Base-by-base conservation (phyloP, 2,329 filamentous ascomycete species). In the Aureobasidium melanogenum region DNA sequence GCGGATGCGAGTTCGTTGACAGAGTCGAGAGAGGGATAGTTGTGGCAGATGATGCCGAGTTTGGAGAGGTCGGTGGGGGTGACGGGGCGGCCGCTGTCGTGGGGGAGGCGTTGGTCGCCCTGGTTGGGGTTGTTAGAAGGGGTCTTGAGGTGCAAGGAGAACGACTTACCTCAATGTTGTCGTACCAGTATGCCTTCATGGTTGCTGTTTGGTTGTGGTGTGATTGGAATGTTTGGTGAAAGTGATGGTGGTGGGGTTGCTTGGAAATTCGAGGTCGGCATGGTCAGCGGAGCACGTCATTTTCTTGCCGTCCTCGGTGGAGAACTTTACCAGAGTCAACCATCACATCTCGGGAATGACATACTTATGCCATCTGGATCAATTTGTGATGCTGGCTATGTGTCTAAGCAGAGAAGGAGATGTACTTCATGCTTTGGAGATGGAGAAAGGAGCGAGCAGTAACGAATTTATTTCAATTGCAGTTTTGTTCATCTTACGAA, bases 71-170 rank as follows among this genome's bases (percentile, higher is more conserved):
- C 85, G 5, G 82, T 77, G 52, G 81, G 75, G 60, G 82, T 76
- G 62, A 97, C 84, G 41, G 79, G 71, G 66, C 84, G 85, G 69
- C 90, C 89, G 22, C 91, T 95, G 78, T 97, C 87, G 77, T 99
- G 94, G 58, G 89, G 84, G 46, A 88, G 83, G 72, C 94, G 91
- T 78, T 97, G 94, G 82, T 99, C 94, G 77, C 91, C 92, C 90
- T 96, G 72, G n/a, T n/a, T 38, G 17, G 32, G 5, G 32, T 30
- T 17, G 32, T 34, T 63, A 39, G 66, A 51, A 64, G 44, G 56
- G 38, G 55, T 58, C 47, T 46, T 46, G 47, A 34, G 64, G 46
- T 24, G 24, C 17, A 43, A 36, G 30, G 46, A 41, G 47, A 43
- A 34, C 46, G 50, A 36, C 34, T 50, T 48, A 63, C 75, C 61